Evolutionary conservation across 2,329 filamentous ascomycete genomes (phyloP).

Genomic region (Penicillium rolfsii): DNA sequence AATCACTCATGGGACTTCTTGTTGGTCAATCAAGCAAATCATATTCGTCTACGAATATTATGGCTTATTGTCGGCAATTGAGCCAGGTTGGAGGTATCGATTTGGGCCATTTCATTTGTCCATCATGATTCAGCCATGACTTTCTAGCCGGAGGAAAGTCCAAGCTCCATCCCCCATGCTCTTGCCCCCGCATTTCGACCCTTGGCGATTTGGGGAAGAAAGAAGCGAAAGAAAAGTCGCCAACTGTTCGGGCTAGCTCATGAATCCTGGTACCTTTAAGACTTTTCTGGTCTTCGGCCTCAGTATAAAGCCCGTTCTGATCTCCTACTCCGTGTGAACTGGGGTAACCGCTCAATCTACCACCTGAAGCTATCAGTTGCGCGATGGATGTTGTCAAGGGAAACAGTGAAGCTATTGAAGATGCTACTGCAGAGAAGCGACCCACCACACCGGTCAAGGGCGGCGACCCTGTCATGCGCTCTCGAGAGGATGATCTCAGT

Average conservation of each 20-base stretch:
- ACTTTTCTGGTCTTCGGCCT: background rate
- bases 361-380: background rate
- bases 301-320: background rate
- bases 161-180: slow-evolving; percentile 1
- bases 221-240: slow-evolving; percentile 1
- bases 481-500: slow-evolving; percentile 42
- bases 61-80: background rate
- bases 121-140: background rate
- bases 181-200: background rate
- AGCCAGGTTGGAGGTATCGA: background rate
- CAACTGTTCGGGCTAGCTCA: background rate
- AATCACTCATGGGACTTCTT: background rate
- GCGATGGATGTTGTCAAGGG: background rate
- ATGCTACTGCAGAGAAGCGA: background rate
- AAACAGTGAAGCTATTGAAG: background rate
- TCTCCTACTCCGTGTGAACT: background rate
- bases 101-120: background rate
- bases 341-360: background rate
- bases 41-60: background rate
- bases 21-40: background rate
- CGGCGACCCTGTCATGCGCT: slow-evolving; percentile 35
- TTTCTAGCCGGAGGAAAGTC: background rate
- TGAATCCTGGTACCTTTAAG: no score
- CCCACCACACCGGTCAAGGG: background rate
- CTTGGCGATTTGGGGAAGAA: background rate